Base-by-base conservation (phyloP, 2,329 filamentous ascomycete species). In the Fusarium nanum region DNA sequence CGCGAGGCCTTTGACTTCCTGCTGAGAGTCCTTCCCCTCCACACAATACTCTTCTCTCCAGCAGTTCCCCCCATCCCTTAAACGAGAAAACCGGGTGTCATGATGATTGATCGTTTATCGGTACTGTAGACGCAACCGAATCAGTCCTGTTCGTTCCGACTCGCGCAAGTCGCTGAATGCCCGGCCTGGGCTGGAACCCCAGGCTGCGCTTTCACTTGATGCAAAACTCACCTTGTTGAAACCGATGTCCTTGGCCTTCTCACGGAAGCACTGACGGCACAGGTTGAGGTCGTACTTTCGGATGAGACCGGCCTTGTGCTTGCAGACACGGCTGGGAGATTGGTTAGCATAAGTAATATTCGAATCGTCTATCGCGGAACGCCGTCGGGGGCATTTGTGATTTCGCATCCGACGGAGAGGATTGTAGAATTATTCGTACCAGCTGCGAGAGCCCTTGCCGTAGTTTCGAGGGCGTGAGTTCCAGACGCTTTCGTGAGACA, bases 211-310 rank as follows among this genome's bases (percentile, higher is more conserved):
- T 41, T 67, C 59, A 55, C 9, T 60, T 44, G 22, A 66, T 53
- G 8, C 14, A 20, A 71, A 58, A 76, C 81, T 79, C 79, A 90
- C 89, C 89, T 92, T 91, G 85, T 88, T 85, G 84, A 92, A 92
- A 79, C 89, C 89, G 83, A 92, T 91, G 80, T 92, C 89, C 82
- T 87, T 83, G 75, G 88, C 83, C 87, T 91, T 91, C 86, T 92
- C 89, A 80, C 89, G 87, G 88, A 91, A 92, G 87, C 90, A 92
- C 83, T 92, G 90, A 88, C 90, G 89, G 89, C 90, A 92, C 82
- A 92, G 89, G 86, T 97, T 93, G 79, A 98, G 89, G 82, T 96
- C 95, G 88, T 99, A 99, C 89, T 99, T 99, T 89, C 96, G 94
- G 91, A 99, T 97, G 78, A 99, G 91, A 97, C 96, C 96, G 81